Base-by-base conservation (phyloP, 805 yeast genomes). In the Sugiyamaella marilandica region DNA sequence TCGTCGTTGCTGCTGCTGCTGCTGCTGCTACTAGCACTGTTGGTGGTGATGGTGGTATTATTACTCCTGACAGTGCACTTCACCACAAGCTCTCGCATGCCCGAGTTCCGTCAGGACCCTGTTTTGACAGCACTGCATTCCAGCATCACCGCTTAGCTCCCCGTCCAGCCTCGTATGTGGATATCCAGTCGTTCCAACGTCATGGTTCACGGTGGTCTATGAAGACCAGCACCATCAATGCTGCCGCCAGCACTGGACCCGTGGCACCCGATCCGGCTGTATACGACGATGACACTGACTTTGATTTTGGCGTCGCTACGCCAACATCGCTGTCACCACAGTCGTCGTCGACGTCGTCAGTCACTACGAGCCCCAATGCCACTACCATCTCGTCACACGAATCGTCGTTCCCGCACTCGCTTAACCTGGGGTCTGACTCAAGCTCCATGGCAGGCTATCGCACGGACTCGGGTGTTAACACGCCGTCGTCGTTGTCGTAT, bases 351-450 rank as follows among this genome's bases (percentile, higher is more conserved):
- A 13, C 41, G 7, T 49, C 52, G n/a, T 49, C 52, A 2, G n/a
- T 49, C 24, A 35, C 47, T 5, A 33, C 56, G 31, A 41, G 54
- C 35, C 59, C 56, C 4, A 55, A 55, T 41, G 55, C 59, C 16
- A 56, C 59, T 8, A 54, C 59, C 21, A 56, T 54, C 18, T 52
- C 59, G 26, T 48, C 57, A 1, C 50, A 41, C 34, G 56, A 54
- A 10, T 36, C 47, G 16, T 49, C 55, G 11, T 10, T 51, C 32
- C 31, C 47, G 41, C 56, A 26, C 16, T 41, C 48, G 34, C 39
- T 35, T 16, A 45, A 35, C 41, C 52, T 41, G 35, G 49, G 35
- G 10, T 51, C 54, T 41, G 21, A 50, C 50, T 10, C 49, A 32
- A 18, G 51, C 47, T 18, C 54, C 13, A 33, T 50, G 24, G 14